A percentile compares a stretch with the other conserved stretches of the same genome.
phyloP scores from a whole-genome alignment of 352 stramenopile genomes.

The Pythium plurisporium region DNA sequence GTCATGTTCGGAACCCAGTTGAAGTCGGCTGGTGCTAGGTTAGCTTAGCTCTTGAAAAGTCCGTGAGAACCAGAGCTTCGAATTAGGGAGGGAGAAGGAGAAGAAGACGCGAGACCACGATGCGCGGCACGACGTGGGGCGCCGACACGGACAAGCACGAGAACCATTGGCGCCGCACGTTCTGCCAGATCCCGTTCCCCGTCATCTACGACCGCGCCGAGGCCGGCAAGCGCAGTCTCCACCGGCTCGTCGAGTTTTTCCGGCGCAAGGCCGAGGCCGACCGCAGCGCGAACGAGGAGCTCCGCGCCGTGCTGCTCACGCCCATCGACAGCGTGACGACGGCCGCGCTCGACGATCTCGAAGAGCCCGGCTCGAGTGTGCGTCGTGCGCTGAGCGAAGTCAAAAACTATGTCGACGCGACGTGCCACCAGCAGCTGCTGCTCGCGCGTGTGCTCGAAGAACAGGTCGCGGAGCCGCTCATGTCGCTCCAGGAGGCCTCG shows the following conservation, averaged over 20 bases:
- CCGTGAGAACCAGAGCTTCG: not conserved
- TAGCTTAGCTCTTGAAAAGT: not conserved
- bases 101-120: not conserved
- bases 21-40: conserved; percentile 1
- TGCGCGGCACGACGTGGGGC: conserved; percentile 28
- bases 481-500: conserved; percentile 69
- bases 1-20: not conserved
- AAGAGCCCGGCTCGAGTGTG: conserved; percentile 65
- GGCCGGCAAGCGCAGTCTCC: conserved; percentile 69
- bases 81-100: not conserved
- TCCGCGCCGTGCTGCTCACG: conserved; percentile 43
- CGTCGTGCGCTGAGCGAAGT: conserved; percentile 56
- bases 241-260: conserved; percentile 70
- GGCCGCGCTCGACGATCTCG: conserved; percentile 46
- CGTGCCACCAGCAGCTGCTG: conserved; percentile 61
- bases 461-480: conserved; percentile 71
- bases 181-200: conserved; percentile 79
- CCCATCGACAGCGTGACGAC: conserved; percentile 21
- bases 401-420: conserved; percentile 55
- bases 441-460: conserved; percentile 78
- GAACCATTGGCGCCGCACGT: conserved; percentile 84
- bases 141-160: conserved; percentile 53
- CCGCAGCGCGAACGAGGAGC: conserved; percentile 50
- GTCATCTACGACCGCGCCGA: conserved; percentile 80
- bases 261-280: conserved; percentile 60